phyloP scores from a whole-genome alignment of 148 eudicot species.

The Camellia japonica region DNA sequence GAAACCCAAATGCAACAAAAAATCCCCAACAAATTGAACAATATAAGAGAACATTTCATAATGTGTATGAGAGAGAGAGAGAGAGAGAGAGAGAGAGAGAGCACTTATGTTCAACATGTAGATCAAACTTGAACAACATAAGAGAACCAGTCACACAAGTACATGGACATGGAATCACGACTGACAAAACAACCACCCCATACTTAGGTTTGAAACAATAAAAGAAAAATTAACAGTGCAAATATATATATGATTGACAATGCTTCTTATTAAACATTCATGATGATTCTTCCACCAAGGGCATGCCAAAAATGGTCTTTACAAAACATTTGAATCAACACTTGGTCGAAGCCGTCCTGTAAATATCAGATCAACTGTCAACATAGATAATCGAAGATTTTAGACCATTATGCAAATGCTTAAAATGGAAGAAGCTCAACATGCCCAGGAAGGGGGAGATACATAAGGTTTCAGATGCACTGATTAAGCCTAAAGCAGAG shows the following conservation, averaged over 20 bases:
- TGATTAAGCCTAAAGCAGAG: neutral
- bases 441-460: too few species aligned
- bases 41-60: too few species aligned
- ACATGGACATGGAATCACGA: neutral
- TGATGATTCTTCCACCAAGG: neutral
- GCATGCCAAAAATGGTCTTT: neutral
- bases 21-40: too few species aligned
- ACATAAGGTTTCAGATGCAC: neutral
- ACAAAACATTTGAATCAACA: slow-evolving; percentile 12
- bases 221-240: too few species aligned
- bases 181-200: too few species aligned
- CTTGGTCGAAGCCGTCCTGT: slow-evolving; percentile 37
- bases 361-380: neutral
- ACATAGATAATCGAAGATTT: neutral
- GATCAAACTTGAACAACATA: neutral
- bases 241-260: neutral
- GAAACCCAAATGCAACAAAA: too few species aligned
- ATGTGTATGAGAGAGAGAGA: neutral
- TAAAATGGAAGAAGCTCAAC: neutral
- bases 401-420: neutral
- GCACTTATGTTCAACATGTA: neutral
- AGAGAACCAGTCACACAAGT: neutral
- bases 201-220: too few species aligned
- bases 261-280: neutral
- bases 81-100: slow-evolving; percentile 4